phyloP scores from a whole-genome alignment of 768 basidiomycete genomes.

The Candolleomyces eurysporus region DNA sequence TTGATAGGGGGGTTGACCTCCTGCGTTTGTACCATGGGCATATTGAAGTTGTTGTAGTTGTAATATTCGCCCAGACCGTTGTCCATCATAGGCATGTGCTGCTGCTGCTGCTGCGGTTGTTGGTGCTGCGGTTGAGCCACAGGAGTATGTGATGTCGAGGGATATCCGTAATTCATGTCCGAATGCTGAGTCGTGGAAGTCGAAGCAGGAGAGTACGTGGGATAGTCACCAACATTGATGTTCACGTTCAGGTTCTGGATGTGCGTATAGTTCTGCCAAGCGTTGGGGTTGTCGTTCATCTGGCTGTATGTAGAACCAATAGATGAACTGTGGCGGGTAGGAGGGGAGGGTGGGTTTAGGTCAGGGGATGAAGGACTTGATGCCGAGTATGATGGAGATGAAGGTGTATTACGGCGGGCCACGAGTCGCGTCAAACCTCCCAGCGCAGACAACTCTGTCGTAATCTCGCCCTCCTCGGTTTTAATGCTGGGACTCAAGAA shows the following conservation, averaged over 20 bases:
- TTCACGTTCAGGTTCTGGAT: conserved; percentile 34
- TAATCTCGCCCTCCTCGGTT: conserved; percentile 42
- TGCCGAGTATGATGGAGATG: conserved; percentile 43
- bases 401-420: conserved; percentile 44
- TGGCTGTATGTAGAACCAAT: conserved; percentile 11
- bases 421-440: conserved; percentile 66
- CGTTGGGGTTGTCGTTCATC: conserved; percentile 8
- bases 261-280: conserved; percentile 33
- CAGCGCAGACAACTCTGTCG: conserved; percentile 49
- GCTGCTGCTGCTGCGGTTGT: conserved; percentile 14
- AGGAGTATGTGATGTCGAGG: conserved; percentile 6
- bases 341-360: conserved; percentile 22
- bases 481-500: conserved; percentile 46
- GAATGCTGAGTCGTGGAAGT: conserved; percentile 7
- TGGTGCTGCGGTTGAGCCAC: conserved; percentile 12
- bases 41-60: conserved; percentile 16
- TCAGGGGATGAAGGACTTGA: conserved; percentile 41
- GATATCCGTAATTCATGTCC: conserved; percentile 17
- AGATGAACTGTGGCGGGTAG: conserved; percentile 40
- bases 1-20: conserved; percentile 24
- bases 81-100: conserved; percentile 16
- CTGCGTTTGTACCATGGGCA: conserved; percentile 23
- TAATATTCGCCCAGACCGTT: conserved; percentile 19
- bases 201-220: conserved; percentile 10
- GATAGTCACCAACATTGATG: conserved; percentile 22